Percentiles rank a stretch among this genome's conserved stretches.
These are phyloP conservation scores for Aspergillus sp. DNA, from an alignment of 2,329 filamentous ascomycete genomes.

Conservation along the genomic window DNA sequence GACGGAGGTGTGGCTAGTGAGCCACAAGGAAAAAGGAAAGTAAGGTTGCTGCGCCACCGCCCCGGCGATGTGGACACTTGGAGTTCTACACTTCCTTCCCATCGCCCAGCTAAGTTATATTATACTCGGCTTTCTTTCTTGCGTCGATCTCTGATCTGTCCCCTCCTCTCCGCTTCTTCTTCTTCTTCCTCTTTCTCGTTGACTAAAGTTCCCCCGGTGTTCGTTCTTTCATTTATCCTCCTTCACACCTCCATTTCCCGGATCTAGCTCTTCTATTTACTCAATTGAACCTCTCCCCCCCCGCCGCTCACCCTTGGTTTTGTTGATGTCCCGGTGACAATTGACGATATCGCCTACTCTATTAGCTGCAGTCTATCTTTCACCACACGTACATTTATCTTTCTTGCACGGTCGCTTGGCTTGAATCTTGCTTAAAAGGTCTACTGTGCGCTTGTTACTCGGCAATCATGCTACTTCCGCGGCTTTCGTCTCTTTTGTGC, in stretches of 20 bases:
- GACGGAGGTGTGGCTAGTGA: slow-evolving; percentile 21
- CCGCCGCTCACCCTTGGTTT: neutral
- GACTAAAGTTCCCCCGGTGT: neutral
- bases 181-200: neutral
- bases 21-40: neutral
- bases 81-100: slow-evolving; percentile 3
- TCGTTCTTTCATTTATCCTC: slow-evolving; percentile 6
- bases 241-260: slow-evolving; percentile 7
- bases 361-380: slow-evolving; percentile 24
- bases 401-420: slow-evolving; percentile 10
- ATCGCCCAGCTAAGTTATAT: neutral
- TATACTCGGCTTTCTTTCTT: neutral
- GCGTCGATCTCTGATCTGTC: slow-evolving; percentile 7
- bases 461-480: slow-evolving; percentile 35
- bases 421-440: neutral
- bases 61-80: slow-evolving; percentile 28
- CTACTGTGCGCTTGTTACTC: neutral
- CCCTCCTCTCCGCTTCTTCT: slow-evolving; percentile 12
- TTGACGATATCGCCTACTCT: slow-evolving; percentile 9
- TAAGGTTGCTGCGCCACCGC: slow-evolving; percentile 19
- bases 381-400: neutral
- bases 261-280: slow-evolving; percentile 36
- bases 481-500: slow-evolving; percentile 38
- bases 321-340: slow-evolving; percentile 48
- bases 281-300: slow-evolving; percentile 14